Percentiles rank a stretch among this genome's conserved stretches.
These are phyloP conservation scores for Ampelocalamus luodianensis DNA, from an alignment of 176 grass and related monocot species.

Conservation along the genomic window DNA sequence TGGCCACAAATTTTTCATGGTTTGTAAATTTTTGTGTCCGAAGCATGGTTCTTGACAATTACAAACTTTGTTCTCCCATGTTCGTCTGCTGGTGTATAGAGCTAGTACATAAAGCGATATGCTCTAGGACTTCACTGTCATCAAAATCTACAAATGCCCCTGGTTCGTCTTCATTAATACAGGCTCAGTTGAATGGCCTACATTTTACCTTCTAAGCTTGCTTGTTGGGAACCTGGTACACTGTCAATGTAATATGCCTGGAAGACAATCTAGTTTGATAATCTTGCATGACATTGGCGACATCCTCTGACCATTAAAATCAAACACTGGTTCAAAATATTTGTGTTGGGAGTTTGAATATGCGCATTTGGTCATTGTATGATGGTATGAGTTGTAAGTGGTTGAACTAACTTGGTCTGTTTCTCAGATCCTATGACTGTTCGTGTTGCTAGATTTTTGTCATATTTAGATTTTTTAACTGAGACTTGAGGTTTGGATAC, in stretches of 20 bases:
- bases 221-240: background rate
- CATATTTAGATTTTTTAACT: background rate
- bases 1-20: background rate
- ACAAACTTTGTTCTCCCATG: background rate
- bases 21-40: background rate
- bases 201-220: slow-evolving; percentile 1
- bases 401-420: background rate
- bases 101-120: background rate
- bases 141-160: background rate
- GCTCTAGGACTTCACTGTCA: background rate
- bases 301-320: background rate
- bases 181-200: background rate
- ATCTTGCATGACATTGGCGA: background rate
- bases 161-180: background rate
- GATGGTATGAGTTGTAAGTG: background rate
- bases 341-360: background rate
- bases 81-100: background rate
- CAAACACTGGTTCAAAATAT: background rate
- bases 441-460: background rate
- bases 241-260: background rate
- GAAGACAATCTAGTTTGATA: background rate
- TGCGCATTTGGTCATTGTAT: background rate
- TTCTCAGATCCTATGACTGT: background rate
- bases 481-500: background rate
- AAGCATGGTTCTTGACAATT: background rate